Base-by-base conservation (phyloP, 129 eudicot genomes). In the Logfia minima region DNA sequence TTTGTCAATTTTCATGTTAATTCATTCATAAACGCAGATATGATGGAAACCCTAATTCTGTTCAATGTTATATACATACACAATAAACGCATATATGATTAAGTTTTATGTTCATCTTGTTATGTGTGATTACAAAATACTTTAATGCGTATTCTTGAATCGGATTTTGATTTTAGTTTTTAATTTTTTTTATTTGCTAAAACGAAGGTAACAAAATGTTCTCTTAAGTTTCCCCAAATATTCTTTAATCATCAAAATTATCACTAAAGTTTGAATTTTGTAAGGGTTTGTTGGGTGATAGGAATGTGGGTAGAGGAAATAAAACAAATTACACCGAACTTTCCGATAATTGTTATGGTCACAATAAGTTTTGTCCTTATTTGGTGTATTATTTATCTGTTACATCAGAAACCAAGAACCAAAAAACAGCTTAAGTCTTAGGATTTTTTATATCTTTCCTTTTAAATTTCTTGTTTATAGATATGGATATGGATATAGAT, bases 261-360 rank as follows among this genome's bases (percentile, higher is more conserved):
- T 45, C 18, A 11, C 53, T 0, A 2, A 37, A 41, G 53, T 45
- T 45, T 45, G 53, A 45, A 13, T 35, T 23, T 78, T 13, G 41
- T 69, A n/a, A 24, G 52, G 34, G 69, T 78, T 68, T 78, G 31
- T 26, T 73, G 22, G 43, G 51, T 45, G 39, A 39, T 72, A 18
- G 41, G 81, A 75, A 11, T 11, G n/a, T 24, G 56, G 29, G 17
- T 77, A 77, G 37, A 48, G 10, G 35, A 67, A 28, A 22, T 13
- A 39, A 48, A 61, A 45, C 43, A 23, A 63, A 51, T 70, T 8
- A 35, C 72, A 31, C 66, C 65, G 68, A 77, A 22, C 23, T 35
- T 55, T 29, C 55, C 21, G 37, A 17, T 67, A 48, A 68, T 24
- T 23, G 24, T 60, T 77, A 43, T 68, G 1, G 6, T 68, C 58